Base-by-base conservation (phyloP, 441 rosid species). In the Corymbia citriodora region DNA sequence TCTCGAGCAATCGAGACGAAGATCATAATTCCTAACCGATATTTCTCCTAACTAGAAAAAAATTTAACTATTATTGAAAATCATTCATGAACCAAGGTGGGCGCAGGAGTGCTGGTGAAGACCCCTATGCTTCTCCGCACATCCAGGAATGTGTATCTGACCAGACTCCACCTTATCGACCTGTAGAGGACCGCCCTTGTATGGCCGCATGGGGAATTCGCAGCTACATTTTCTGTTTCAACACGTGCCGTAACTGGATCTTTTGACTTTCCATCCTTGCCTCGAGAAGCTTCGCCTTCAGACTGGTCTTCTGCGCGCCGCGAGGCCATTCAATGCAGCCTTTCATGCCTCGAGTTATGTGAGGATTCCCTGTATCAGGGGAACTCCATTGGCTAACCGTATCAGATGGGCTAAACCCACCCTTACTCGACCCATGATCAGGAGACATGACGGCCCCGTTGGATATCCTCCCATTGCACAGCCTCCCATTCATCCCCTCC, bases 241-340 rank as follows among this genome's bases (percentile, higher is more conserved):
- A 98, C 57, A 98, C 99, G 87, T 97, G 99, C 88, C 96, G 94
- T 91, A 98, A 63, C 92, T 98, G 99, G 89, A 97, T 94, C 92
- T 97, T 97, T 91, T 96, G 98, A 91, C 96, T 96, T 93, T 96
- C 98, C 93, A 96, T 95, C 91, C 99, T 94, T 31, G 99, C 99
- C 93, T 97, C 99, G 82, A 98, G 89, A 83, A 98, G 99, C 95
- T 95, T 97, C 17, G 99, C 96, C 95, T 97, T 98, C 96, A 97
- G 90, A 88, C 98, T 96, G 90, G 92, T 91, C 95, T 96, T 98
- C 92, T 97, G 99, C 18, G 94, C 92, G 16, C 95, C 97, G 11
- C 98, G 96, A 31, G 98, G 97, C 99, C 99, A 98, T 87, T 98
- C 99, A 40, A 98, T 97, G 96, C 99, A 97, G 54, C 99, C 99